Percentiles rank a stretch among this genome's conserved stretches.
These are phyloP conservation scores for Phyllachora maydis DNA, from an alignment of 2,329 filamentous ascomycete species.

Conservation along the genomic window DNA sequence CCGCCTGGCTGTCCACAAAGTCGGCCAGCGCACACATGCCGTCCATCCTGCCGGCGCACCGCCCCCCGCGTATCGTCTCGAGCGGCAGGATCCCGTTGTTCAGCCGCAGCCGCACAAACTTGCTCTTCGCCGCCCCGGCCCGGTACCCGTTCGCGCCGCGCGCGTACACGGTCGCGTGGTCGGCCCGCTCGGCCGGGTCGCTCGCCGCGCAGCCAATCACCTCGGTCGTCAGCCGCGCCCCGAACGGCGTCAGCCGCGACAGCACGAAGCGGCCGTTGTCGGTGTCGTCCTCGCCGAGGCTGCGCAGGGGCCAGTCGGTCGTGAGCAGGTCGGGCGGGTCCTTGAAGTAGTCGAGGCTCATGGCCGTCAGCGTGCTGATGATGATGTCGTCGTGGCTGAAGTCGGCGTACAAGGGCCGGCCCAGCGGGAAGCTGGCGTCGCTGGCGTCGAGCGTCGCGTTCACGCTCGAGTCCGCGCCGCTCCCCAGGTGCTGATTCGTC, in stretches of 20 bases:
- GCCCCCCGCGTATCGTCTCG: slow-evolving; percentile 22
- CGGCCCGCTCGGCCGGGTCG: slow-evolving; percentile 16
- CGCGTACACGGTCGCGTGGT: slow-evolving; percentile 17
- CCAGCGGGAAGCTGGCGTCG: slow-evolving; percentile 20
- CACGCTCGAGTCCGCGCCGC: slow-evolving; percentile 24
- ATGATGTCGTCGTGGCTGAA: slow-evolving; percentile 32
- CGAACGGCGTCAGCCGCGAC: slow-evolving; percentile 30
- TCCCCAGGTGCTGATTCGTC: slow-evolving; percentile 21
- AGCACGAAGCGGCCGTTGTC: slow-evolving; percentile 24
- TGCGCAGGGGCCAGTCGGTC: slow-evolving; percentile 17
- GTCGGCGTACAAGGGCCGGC: slow-evolving; percentile 26
- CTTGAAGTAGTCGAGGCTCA: slow-evolving; percentile 31
- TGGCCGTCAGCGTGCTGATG: slow-evolving; percentile 23
- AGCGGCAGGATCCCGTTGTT: slow-evolving; percentile 26
- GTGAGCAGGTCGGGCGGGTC: slow-evolving; percentile 20
- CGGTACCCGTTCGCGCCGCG: slow-evolving; percentile 22
- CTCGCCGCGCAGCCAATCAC: slow-evolving; percentile 25
- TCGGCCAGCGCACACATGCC: slow-evolving; percentile 19
- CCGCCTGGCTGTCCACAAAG: slow-evolving; percentile 18
- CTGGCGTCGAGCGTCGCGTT: slow-evolving; percentile 26
- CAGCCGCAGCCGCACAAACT: slow-evolving; percentile 25
- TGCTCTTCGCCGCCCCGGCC: slow-evolving; percentile 16
- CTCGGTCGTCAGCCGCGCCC: slow-evolving; percentile 30
- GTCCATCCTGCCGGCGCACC: slow-evolving; percentile 18
- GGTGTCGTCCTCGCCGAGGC: too few relatives aligned